Evolutionary conservation across 805 yeast genomes (phyloP).

Genomic region (Blastobotrys americana): DNA sequence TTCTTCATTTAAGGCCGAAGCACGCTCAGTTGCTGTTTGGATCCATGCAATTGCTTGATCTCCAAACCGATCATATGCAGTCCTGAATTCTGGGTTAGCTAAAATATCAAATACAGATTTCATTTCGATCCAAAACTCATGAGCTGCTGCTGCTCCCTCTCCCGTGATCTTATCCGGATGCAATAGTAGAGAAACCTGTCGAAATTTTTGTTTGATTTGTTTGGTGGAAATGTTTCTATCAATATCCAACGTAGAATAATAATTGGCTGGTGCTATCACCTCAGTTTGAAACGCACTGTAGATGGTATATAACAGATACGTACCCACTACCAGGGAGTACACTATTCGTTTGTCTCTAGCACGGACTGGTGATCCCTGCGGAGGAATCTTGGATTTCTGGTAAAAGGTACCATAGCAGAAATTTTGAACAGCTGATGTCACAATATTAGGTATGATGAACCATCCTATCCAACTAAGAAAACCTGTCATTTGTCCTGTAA

Average conservation of each 20-base stretch:
- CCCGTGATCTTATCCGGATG: slow-evolving; percentile 33
- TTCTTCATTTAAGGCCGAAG: neutral
- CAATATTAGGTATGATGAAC: slow-evolving; percentile 21
- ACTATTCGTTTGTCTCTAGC: neutral
- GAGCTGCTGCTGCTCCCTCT: slow-evolving; percentile 12
- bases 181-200: slow-evolving; percentile 19
- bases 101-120: slow-evolving; percentile 71
- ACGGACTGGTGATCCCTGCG: neutral
- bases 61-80: slow-evolving; percentile 78
- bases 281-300: slow-evolving; percentile 13
- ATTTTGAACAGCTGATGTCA: slow-evolving; percentile 18
- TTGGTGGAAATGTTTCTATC: slow-evolving; percentile 15
- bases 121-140: slow-evolving; percentile 39
- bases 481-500: neutral
- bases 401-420: neutral
- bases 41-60: slow-evolving; percentile 43
- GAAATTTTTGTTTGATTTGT: slow-evolving; percentile 18
- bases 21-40: slow-evolving; percentile 4
- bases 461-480: slow-evolving; percentile 15
- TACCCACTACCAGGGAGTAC: neutral
- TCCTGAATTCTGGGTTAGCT: slow-evolving; percentile 69
- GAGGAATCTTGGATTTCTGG: neutral
- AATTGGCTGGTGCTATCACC: slow-evolving; percentile 11
- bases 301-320: slow-evolving; percentile 19
- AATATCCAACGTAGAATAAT: slow-evolving; percentile 21